Percentiles rank a stretch among this genome's conserved stretches.
phyloP scores from a whole-genome alignment of 768 basidiomycete species.

The Cystobasidium ongulense region DNA sequence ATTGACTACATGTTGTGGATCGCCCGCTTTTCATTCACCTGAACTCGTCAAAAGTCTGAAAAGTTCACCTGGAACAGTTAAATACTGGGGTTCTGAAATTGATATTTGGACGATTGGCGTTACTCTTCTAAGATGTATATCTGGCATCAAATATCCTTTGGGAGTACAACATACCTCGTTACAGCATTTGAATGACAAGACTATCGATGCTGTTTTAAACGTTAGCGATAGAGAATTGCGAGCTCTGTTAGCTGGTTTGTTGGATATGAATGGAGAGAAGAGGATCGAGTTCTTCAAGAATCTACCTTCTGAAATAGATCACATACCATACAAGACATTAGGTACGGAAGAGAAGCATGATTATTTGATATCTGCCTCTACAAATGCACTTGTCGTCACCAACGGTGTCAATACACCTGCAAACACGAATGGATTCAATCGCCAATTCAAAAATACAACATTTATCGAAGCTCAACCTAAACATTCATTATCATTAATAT shows the following conservation, averaged over 20 bases:
- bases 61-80: conserved; percentile 45
- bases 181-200: conserved; percentile 44
- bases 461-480: conserved; percentile 45
- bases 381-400: too few relatives aligned
- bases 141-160: conserved; percentile 46
- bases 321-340: neutral
- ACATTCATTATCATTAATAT: conserved; percentile 43
- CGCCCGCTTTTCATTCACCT: conserved; percentile 45
- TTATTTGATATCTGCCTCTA: neutral
- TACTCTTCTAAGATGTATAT: conserved; percentile 46
- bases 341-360: neutral
- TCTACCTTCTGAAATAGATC: conserved; percentile 39
- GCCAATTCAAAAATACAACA: conserved; percentile 46
- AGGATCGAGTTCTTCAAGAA: conserved; percentile 44
- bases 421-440: neutral
- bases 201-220: conserved; percentile 44
- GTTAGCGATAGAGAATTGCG: conserved; percentile 38
- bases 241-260: conserved; percentile 42
- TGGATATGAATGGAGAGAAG: conserved; percentile 45
- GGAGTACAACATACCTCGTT: conserved; percentile 45
- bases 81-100: conserved; percentile 49
- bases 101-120: conserved; percentile 50
- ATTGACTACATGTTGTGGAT: conserved; percentile 49
- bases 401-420: too few relatives aligned
- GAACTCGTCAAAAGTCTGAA: conserved; percentile 47